phyloP scores from a whole-genome alignment of 805 yeast genomes.

The Candida arabinofermentans region DNA sequence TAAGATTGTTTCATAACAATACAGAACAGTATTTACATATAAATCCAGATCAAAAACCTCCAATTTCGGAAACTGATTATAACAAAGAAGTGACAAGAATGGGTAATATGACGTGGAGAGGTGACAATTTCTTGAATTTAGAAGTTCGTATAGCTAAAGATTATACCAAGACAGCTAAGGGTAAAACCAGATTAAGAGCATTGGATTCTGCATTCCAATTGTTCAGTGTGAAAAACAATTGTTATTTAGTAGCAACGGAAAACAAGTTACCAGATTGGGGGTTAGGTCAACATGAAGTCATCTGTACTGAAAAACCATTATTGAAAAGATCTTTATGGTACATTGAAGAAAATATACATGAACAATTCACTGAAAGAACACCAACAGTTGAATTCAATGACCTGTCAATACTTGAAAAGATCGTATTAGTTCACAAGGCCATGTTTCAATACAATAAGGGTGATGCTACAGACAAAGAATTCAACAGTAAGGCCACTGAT shows the following conservation, averaged over 20 bases:
- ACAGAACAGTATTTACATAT: constrained; percentile 71
- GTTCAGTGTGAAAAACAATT: constrained; percentile 60
- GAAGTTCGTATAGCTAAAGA: constrained; percentile 48
- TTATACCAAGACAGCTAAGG: constrained; percentile 30
- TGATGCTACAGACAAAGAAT: constrained; percentile 44
- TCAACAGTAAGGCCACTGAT: constrained; percentile 50
- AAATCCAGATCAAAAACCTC: constrained; percentile 66
- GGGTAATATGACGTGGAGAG: constrained; percentile 58
- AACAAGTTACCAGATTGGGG: constrained; percentile 80
- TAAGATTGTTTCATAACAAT: constrained; percentile 65
- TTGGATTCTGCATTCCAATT: constrained; percentile 69
- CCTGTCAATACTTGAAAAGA: constrained; percentile 44
- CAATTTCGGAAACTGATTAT: constrained; percentile 87
- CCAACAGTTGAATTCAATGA: constrained; percentile 24
- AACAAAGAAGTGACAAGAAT: constrained; percentile 76
- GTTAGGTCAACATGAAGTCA: constrained; percentile 77
- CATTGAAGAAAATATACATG: constrained; percentile 63
- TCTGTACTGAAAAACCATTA: constrained; percentile 76
- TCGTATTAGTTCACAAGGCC: constrained; percentile 51
- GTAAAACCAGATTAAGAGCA: constrained; percentile 42
- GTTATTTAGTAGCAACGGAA: constrained; percentile 72
- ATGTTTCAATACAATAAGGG: constrained; percentile 50
- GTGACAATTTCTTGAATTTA: constrained; percentile 70
- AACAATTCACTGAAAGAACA: constrained; percentile 35
- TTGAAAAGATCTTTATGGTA: constrained; percentile 67